Base-by-base conservation (phyloP, 2,329 filamentous ascomycete species). In the Trichoderma koningiopsis region DNA sequence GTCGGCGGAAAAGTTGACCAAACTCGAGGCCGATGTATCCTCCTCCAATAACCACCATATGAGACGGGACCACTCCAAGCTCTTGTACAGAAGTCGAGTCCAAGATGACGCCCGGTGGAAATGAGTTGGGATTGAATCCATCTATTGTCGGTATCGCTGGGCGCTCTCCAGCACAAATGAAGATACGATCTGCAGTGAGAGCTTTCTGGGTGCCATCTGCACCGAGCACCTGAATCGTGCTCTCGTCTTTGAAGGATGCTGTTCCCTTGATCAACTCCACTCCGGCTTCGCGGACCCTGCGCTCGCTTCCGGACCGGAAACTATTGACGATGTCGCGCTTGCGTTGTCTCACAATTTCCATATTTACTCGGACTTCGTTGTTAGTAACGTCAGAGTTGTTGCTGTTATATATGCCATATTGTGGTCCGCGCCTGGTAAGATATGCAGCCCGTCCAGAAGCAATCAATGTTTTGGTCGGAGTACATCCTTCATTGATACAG, bases 391-490 rank as follows among this genome's bases (percentile, higher is more conserved):
- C 29, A 13, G 3, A 16, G 33, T n/a, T 33, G 22, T 75, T 33
- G 19, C 75, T 75, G 24, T 74, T 57, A 31, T 77, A 74, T 16
- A 87, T 79, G 10, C 85, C 85, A 73, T 84, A 87, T 47, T 84
- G 81, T 3, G 72, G 73, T 0, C 78, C 81, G 2, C 84, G 77
- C 2, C 77, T 73, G 0, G 81, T 75, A 11, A 85, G 70, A 72
- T 87, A 82, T 2, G 85, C 85, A 3, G 82, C 80, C 4, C 84
- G 78, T 1, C 84, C 86, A 24, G 83, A 85, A 3, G 85, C 81
- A 60, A 88, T 83, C 81, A 88, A 83, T 10, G 86, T 87, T 74
- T 87, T 88, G 24, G 86, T 87, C 0, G 85, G 85, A 13, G 85
- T 87, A 72, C 86, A 87, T 5, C 85, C 85, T 70, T 84, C 84